A percentile compares a stretch with the other conserved stretches of the same genome.
phyloP scores from a whole-genome alignment of 352 stramenopile species.

The Pythium dissotocum region DNA sequence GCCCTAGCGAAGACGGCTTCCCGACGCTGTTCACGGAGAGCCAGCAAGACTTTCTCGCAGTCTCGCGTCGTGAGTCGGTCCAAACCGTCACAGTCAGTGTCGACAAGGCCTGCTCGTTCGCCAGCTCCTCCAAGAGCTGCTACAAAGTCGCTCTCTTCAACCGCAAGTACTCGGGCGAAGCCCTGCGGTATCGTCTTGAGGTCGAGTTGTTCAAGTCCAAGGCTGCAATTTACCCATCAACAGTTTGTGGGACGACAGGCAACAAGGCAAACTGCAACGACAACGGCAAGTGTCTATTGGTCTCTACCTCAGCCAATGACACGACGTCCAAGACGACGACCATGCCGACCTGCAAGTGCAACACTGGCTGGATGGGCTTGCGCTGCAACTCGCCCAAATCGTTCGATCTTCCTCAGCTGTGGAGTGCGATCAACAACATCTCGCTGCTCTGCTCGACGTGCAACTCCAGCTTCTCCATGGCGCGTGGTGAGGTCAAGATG shows the following conservation, averaged over 20 bases:
- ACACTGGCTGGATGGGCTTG: slow-evolving; percentile 59
- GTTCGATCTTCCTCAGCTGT: slow-evolving; percentile 61
- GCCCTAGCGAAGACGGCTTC: slow-evolving; percentile 50
- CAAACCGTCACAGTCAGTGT: slow-evolving; percentile 54
- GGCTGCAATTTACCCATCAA: slow-evolving; percentile 25
- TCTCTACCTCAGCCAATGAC: slow-evolving; percentile 1
- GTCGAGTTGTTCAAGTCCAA: slow-evolving; percentile 38
- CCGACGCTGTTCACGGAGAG: slow-evolving; percentile 46
- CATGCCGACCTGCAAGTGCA: slow-evolving; percentile 48
- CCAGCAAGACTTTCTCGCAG: slow-evolving; percentile 52
- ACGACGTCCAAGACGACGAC: slow-evolving; percentile 10
- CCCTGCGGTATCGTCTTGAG: slow-evolving; percentile 47
- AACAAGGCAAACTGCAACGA: slow-evolving; percentile 44
- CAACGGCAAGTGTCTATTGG: slow-evolving; percentile 52
- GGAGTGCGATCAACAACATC: slow-evolving; percentile 51
- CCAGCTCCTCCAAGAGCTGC: slow-evolving; percentile 40
- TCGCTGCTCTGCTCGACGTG: slow-evolving; percentile 60
- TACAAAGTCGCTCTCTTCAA: slow-evolving; percentile 78
- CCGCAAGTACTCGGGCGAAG: slow-evolving; percentile 47
- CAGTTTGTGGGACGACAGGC: slow-evolving; percentile 24
- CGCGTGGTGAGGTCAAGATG: slow-evolving; percentile 52
- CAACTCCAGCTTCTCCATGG: slow-evolving; percentile 41
- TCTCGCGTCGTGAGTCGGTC: slow-evolving; percentile 20
- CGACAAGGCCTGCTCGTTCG: slow-evolving; percentile 43
- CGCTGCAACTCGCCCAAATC: slow-evolving; percentile 57